These are phyloP conservation scores for Keithomyces neogunnii DNA, from an alignment of 2,329 filamentous ascomycete species.

Conservation along the genomic window DNA sequence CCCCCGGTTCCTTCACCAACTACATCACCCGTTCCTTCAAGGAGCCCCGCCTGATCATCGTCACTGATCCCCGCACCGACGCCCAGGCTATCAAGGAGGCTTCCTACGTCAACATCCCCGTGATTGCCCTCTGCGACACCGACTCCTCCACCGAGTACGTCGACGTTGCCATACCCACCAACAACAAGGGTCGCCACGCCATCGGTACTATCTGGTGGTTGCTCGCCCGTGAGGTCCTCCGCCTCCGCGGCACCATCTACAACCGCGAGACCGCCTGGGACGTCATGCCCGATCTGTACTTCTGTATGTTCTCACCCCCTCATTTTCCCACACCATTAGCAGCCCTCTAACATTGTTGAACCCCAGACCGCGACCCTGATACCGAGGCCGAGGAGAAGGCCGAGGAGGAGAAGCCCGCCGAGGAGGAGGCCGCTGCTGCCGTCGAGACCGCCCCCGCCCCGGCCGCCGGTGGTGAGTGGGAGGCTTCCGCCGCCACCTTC, in stretches of 20 bases:
- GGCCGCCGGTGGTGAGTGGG: conserved; percentile 68
- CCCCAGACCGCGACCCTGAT: conserved; percentile 87
- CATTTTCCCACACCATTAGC: neutral
- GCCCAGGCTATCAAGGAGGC: conserved; percentile 99
- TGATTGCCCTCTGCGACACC: conserved; percentile 98
- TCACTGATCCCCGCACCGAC: conserved; percentile 98
- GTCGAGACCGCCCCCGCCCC: conserved; percentile 68
- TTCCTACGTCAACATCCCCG: conserved; percentile 99
- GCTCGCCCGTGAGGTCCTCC: conserved; percentile 98
- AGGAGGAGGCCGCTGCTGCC: conserved; percentile 75
- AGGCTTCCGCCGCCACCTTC: conserved; percentile 66
- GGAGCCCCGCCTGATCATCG: conserved; percentile 98
- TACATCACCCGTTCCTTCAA: conserved; percentile 99
- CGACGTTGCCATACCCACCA: conserved; percentile 98
- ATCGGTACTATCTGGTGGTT: conserved; percentile 99
- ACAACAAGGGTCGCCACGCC: conserved; percentile 99
- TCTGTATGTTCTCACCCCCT: conserved; percentile 54
- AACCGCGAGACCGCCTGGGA: conserved; percentile 97
- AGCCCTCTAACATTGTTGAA: neutral
- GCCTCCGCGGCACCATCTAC: conserved; percentile 93
- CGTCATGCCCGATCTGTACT: conserved; percentile 99
- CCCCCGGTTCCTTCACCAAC: conserved; percentile 99
- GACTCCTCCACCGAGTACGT: conserved; percentile 99
- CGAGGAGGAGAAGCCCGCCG: conserved; percentile 81
- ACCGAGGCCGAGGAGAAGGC: conserved; percentile 98